phyloP scores from a whole-genome alignment of 164 flowering plant genomes.

The Hamamelis virginiana region DNA sequence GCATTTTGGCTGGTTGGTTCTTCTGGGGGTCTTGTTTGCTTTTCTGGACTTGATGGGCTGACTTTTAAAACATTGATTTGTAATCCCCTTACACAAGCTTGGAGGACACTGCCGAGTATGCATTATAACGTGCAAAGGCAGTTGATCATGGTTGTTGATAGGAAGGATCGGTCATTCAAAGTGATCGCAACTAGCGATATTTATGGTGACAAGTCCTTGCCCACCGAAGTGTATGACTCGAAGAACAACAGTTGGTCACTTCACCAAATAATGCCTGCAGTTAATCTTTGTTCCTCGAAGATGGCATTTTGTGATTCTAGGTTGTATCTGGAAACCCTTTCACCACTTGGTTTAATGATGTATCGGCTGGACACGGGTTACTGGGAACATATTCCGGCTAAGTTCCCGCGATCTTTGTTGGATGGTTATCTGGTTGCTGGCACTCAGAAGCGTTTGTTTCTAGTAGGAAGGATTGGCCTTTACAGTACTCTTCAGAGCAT shows the following conservation, averaged over 20 bases:
- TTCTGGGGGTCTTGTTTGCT: slow-evolving; percentile 86
- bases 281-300: slow-evolving; percentile 90
- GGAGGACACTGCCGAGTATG: slow-evolving; percentile 85
- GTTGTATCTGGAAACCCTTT: slow-evolving; percentile 82
- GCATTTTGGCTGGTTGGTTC: slow-evolving; percentile 94
- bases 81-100: slow-evolving; percentile 85
- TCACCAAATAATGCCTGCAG: slow-evolving; percentile 90
- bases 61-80: slow-evolving; percentile 77
- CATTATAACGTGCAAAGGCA: slow-evolving; percentile 90
- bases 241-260: slow-evolving; percentile 70
- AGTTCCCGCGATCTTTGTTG: slow-evolving; percentile 81
- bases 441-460: slow-evolving; percentile 75
- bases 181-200: slow-evolving; percentile 90
- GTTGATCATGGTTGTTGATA: slow-evolving; percentile 80
- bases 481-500: slow-evolving; percentile 88
- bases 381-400: slow-evolving; percentile 95
- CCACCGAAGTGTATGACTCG: slow-evolving; percentile 92
- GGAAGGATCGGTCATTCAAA: slow-evolving; percentile 65
- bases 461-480: slow-evolving; percentile 88
- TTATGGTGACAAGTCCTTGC: slow-evolving; percentile 77
- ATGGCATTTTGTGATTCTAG: slow-evolving; percentile 91
- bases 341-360: slow-evolving; percentile 94
- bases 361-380: slow-evolving; percentile 64
- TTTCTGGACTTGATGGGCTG: slow-evolving; percentile 80
- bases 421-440: slow-evolving; percentile 97